Evolutionary conservation across 2,329 filamentous ascomycete species (phyloP).

Genomic region (Trichocomaceae sp.): DNA sequence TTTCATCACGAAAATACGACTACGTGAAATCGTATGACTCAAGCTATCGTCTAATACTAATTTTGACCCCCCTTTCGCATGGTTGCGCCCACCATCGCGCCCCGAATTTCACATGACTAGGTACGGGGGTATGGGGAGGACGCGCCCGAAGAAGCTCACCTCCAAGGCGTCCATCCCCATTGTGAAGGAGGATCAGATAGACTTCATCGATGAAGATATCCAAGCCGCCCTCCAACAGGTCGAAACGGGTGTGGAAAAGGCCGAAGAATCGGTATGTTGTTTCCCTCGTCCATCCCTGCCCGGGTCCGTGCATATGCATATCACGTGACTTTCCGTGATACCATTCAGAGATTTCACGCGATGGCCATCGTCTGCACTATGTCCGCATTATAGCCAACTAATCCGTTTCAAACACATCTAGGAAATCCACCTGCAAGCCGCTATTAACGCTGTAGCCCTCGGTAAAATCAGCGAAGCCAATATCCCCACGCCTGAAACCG

Average conservation of each 20-base stretch:
- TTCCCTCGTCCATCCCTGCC: constrained; percentile 23
- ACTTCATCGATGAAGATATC: constrained; percentile 77
- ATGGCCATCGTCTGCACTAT: background rate
- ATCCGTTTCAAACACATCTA: constrained; percentile 34
- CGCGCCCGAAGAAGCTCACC: constrained; percentile 66
- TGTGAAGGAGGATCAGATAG: constrained; percentile 84
- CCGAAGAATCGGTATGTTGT: constrained; percentile 87
- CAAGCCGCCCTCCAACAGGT: constrained; percentile 76
- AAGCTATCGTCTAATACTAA: constrained; percentile 58
- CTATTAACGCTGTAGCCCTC: constrained; percentile 59
- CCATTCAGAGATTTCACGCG: constrained; percentile 8
- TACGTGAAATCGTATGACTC: constrained; percentile 48
- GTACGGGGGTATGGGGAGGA: constrained; percentile 43
- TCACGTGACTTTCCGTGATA: constrained; percentile 22
- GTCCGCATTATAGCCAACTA: background rate
- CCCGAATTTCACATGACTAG: constrained; percentile 40
- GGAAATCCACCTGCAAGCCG: constrained; percentile 94
- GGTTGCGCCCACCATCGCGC: constrained; percentile 32
- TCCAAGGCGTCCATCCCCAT: constrained; percentile 82
- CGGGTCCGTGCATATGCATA: constrained; percentile 26
- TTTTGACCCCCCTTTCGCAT: constrained; percentile 53
- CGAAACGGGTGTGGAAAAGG: constrained; percentile 93
- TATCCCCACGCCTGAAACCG: constrained; percentile 62
- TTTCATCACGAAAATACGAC: constrained; percentile 52
- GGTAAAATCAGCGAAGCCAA: constrained; percentile 58